These are phyloP conservation scores for Blastocystis sp. DNA, from an alignment of 352 stramenopile genomes.

Conservation along the genomic window DNA sequence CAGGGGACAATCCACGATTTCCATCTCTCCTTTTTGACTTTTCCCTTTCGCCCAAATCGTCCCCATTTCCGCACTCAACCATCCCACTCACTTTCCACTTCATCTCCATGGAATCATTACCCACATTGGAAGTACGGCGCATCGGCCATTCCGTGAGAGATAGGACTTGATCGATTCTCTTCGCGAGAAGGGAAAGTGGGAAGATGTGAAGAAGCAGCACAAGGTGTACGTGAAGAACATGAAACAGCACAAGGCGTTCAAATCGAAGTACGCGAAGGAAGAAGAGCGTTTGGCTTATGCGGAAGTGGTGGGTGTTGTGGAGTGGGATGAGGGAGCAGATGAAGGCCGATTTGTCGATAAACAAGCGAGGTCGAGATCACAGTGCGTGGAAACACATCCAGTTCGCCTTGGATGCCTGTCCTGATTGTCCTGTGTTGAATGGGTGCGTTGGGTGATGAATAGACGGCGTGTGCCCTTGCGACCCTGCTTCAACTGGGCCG, in stretches of 20 bases:
- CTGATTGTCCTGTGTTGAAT: background rate
- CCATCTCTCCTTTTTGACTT: background rate
- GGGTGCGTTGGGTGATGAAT: background rate
- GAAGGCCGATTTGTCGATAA: slow-evolving; percentile 29
- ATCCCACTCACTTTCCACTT: no score
- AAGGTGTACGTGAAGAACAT: background rate
- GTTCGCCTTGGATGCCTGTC: background rate
- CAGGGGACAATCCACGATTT: slow-evolving; percentile 26
- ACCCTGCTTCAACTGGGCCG: slow-evolving; percentile 18
- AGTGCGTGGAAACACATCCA: slow-evolving; percentile 48
- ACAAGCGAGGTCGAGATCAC: slow-evolving; percentile 1
- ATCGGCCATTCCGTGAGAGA: background rate
- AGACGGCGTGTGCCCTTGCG: slow-evolving; percentile 1
- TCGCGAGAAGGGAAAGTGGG: background rate
- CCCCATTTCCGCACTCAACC: no score
- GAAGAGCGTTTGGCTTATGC: slow-evolving; percentile 30
- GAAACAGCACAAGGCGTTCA: slow-evolving; percentile 34
- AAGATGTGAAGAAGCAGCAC: slow-evolving; percentile 37
- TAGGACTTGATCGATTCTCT: slow-evolving; percentile 14
- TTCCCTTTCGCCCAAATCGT: background rate
- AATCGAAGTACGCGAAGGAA: background rate
- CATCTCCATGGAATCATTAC: no score
- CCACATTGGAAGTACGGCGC: background rate
- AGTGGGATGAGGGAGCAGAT: background rate
- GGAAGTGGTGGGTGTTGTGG: slow-evolving; percentile 1